A percentile compares a stretch with the other conserved stretches of the same genome.
Conservation (phyloP, 2,329 filamentous ascomycete species). For the Cercospora nicotianae region DNA sequence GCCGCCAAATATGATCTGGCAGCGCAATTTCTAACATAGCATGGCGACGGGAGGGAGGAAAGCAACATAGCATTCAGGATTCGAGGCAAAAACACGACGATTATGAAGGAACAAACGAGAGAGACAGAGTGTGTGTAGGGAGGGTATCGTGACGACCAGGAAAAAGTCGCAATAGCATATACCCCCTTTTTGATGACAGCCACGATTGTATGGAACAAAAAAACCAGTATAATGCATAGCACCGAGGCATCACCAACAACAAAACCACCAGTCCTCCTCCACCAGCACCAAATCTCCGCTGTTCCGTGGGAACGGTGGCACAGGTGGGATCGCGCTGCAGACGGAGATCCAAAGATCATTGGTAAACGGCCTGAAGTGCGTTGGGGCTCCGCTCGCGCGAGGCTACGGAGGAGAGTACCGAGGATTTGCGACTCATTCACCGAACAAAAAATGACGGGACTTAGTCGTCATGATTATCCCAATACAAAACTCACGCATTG, state of each 20-base stretch:
- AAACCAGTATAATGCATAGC: not conserved
- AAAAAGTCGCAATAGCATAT: not conserved
- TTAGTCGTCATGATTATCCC: not conserved
- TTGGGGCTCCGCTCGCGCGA: not conserved
- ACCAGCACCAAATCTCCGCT: not conserved
- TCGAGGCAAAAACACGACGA: not conserved
- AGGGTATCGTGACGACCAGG: not conserved
- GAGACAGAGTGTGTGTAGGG: not conserved
- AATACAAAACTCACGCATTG: not conserved
- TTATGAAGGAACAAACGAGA: not conserved
- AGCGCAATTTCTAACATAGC: not conserved
- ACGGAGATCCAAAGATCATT: not conserved
- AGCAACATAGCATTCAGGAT: not conserved
- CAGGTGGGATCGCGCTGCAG: not conserved
- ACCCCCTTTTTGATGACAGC: conserved; percentile 3
- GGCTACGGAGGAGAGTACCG: not conserved
- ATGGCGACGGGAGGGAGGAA: not conserved
- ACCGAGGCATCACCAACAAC: not conserved
- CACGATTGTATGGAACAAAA: not conserved
- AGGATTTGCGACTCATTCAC: not conserved
- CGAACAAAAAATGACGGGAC: not conserved
- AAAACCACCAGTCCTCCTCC: not conserved
- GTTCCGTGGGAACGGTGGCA: not conserved
- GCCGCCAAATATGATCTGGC: not conserved
- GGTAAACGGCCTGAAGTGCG: not conserved